phyloP scores from a whole-genome alignment of 371 early-diverging fungal genomes.

The Mortierella sp. region DNA sequence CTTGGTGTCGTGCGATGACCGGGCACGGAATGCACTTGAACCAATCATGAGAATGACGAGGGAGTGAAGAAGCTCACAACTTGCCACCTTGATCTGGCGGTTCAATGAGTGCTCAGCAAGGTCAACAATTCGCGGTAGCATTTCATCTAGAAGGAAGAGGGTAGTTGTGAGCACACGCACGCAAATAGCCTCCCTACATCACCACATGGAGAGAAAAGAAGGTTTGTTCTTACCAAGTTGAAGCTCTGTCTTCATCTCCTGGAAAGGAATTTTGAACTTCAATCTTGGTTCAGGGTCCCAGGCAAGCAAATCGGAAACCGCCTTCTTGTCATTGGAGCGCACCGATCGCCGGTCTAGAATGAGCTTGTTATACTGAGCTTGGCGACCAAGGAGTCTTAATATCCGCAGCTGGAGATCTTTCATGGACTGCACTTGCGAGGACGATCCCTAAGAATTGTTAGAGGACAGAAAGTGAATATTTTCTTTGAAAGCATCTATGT shows the following conservation, averaged over 20 bases:
- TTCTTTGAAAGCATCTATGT: background rate
- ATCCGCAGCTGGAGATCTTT: constrained; percentile 73
- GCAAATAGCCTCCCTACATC: background rate
- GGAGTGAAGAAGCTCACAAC: constrained; percentile 84
- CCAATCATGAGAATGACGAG: constrained; percentile 81
- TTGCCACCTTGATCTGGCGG: constrained; percentile 80
- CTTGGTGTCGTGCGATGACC: constrained; percentile 56
- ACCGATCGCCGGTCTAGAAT: constrained; percentile 62
- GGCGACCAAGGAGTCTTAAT: constrained; percentile 74
- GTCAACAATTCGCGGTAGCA: constrained; percentile 81
- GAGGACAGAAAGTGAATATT: background rate
- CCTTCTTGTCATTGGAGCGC: constrained; percentile 19
- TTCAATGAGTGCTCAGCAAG: constrained; percentile 83
- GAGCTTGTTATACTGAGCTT: constrained; percentile 74
- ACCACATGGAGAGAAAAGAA: background rate
- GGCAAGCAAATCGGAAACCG: constrained; percentile 59
- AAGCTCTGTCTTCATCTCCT: constrained; percentile 73
- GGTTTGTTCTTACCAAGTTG: constrained; percentile 64
- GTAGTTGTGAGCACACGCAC: too few relatives aligned
- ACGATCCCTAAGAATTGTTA: constrained; percentile 9
- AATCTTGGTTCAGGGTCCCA: constrained; percentile 73
- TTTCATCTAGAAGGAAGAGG: constrained; percentile 66
- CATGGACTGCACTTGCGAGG: constrained; percentile 52
- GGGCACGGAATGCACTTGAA: constrained; percentile 69
- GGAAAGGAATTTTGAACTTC: constrained; percentile 75